phyloP scores from a whole-genome alignment of 768 basidiomycete species.

The Cantharellus anzutake region DNA sequence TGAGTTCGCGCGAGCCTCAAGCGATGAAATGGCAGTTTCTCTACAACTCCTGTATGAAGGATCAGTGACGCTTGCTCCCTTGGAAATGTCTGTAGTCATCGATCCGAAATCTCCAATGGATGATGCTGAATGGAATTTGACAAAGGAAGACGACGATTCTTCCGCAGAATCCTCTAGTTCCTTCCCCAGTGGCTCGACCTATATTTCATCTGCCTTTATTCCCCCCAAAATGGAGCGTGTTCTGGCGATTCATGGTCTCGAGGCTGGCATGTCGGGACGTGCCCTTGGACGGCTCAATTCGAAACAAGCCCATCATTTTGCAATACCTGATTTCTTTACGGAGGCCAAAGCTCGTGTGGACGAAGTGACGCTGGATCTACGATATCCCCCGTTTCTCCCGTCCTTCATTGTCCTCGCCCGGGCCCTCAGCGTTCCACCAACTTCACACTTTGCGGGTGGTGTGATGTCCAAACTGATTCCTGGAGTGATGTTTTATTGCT shows the following conservation, averaged over 20 bases:
- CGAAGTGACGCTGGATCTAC: background rate
- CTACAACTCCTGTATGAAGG: too few relatives aligned
- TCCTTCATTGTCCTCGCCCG: conserved; percentile 35
- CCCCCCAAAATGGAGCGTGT: conserved; percentile 15
- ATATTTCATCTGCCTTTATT: too few relatives aligned
- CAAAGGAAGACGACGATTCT: too few relatives aligned
- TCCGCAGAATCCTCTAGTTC: too few relatives aligned
- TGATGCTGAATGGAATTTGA: too few relatives aligned
- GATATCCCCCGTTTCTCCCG: conserved; percentile 27
- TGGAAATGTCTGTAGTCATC: too few relatives aligned
- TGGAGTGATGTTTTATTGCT: conserved; percentile 36
- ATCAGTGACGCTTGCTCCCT: too few relatives aligned
- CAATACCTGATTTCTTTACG: background rate
- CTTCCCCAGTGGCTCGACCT: too few relatives aligned
- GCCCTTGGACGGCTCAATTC: conserved; percentile 27
- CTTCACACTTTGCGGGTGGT: conserved; percentile 5
- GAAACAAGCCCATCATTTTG: background rate
- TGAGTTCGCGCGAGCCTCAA: too few relatives aligned
- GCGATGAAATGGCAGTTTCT: too few relatives aligned
- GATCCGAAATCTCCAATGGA: too few relatives aligned
- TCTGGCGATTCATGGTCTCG: conserved; percentile 38
- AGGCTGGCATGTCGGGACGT: conserved; percentile 26
- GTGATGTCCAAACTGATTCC: conserved; percentile 25
- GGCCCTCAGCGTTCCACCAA: conserved; percentile 22
- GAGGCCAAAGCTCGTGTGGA: background rate